These are phyloP conservation scores for Coelastrella sp. DNA, from an alignment of 139 green algal genomes.

Conservation along the genomic window DNA sequence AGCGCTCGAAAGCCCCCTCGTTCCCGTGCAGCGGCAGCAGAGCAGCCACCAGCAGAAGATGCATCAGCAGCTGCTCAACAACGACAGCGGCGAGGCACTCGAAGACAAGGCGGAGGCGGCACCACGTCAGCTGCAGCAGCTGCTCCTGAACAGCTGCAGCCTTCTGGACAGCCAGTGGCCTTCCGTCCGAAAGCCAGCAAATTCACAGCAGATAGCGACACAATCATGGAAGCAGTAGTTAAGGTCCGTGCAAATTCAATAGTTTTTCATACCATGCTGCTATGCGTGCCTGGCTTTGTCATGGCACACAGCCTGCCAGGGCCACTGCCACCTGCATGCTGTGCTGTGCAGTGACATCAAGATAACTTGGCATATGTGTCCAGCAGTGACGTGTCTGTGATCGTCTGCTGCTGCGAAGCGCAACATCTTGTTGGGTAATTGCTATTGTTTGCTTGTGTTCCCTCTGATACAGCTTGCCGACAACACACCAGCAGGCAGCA, in stretches of 20 bases:
- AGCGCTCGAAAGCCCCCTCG: neutral
- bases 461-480: no score
- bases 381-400: no score
- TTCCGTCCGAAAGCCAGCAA: neutral
- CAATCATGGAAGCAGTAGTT: slow-evolving; percentile 76
- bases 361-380: no score
- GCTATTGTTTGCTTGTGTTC: no score
- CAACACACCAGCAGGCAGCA: no score
- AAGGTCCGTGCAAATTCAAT: slow-evolving; percentile 51
- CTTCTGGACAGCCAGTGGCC: neutral
- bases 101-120: slow-evolving; percentile 45
- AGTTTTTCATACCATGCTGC: neutral
- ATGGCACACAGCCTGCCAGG: no score
- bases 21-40: neutral
- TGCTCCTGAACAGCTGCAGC: neutral
- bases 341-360: neutral
- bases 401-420: no score
- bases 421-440: no score
- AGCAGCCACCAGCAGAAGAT: slow-evolving; percentile 24
- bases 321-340: neutral
- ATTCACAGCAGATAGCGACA: slow-evolving; percentile 50
- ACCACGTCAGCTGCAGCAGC: slow-evolving; percentile 43
- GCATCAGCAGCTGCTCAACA: neutral
- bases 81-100: neutral
- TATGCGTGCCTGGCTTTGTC: no score